Conservation (phyloP, 2,329 filamentous ascomycete genomes). For the Fusarium coicis region DNA sequence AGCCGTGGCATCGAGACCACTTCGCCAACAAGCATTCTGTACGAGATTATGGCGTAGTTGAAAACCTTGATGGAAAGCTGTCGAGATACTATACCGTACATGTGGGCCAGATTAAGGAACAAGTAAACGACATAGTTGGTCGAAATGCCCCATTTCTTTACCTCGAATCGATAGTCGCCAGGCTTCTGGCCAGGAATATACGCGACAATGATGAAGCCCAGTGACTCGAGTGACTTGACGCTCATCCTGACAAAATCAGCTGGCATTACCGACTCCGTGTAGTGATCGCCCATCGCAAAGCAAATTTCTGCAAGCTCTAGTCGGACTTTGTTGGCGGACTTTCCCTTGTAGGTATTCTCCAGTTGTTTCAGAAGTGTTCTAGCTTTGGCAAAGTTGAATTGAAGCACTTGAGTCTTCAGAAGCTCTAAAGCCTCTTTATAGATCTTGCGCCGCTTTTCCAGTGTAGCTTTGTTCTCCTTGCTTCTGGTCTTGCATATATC, state of each 20-base stretch:
- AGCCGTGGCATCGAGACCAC: background rate
- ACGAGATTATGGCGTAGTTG: background rate
- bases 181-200: background rate
- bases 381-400: conserved; percentile 4
- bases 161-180: background rate
- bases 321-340: background rate
- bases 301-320: conserved; percentile 2
- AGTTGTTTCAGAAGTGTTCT: conserved; percentile 32
- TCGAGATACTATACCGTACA: background rate
- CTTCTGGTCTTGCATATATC: conserved; percentile 49
- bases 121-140: background rate
- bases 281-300: background rate
- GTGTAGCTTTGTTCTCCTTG: conserved; percentile 10
- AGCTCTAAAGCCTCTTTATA: conserved; percentile 4
- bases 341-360: conserved; percentile 36
- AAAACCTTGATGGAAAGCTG: background rate
- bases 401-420: background rate
- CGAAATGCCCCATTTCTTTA: conserved; percentile 1
- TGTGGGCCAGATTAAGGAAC: background rate
- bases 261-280: background rate
- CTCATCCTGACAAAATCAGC: background rate
- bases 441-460: conserved; percentile 33
- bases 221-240: conserved; percentile 2
- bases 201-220: conserved; percentile 2
- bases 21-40: conserved; percentile 7